Conservation (phyloP, 2,329 filamentous ascomycete species). For the Teratosphaeria nubilosa region DNA sequence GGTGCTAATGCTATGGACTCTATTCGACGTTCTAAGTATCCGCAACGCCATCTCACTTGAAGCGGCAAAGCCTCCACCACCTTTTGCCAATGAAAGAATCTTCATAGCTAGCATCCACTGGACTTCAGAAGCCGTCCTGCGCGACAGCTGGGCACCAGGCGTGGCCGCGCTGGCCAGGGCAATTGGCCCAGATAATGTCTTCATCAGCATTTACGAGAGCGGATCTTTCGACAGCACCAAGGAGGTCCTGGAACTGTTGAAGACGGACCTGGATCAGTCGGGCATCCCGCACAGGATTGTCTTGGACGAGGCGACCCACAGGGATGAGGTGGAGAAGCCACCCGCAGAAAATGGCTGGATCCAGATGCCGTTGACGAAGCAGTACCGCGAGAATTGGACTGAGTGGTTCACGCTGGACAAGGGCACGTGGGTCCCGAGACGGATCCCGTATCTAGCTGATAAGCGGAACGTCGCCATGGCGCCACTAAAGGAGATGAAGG, state of each 20-base stretch:
- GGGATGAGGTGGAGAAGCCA: constrained; percentile 41
- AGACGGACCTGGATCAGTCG: constrained; percentile 41
- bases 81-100: constrained; percentile 30
- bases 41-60: constrained; percentile 10
- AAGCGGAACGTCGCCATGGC: constrained; percentile 55
- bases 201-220: constrained; percentile 57
- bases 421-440: constrained; percentile 46
- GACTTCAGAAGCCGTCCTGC: constrained; percentile 53
- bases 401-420: constrained; percentile 8
- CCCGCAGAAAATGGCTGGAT: constrained; percentile 53
- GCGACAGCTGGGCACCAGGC: constrained; percentile 52
- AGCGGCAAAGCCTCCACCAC: constrained; percentile 5
- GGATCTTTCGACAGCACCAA: constrained; percentile 62
- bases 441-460: constrained; percentile 59
- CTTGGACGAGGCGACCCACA: constrained; percentile 49
- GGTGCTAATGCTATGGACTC: constrained; percentile 12
- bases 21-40: constrained; percentile 13
- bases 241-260: constrained; percentile 47
- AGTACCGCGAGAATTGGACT: constrained; percentile 5
- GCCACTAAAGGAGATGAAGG: constrained; percentile 44
- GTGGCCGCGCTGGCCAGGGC: constrained; percentile 47
- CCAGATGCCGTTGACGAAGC: constrained; percentile 35
- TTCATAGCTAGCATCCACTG: constrained; percentile 63
- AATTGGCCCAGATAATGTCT: constrained; percentile 56
- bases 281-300: constrained; percentile 47